phyloP scores from a whole-genome alignment of 2,329 filamentous ascomycete genomes.

The Geosmithia flava region DNA sequence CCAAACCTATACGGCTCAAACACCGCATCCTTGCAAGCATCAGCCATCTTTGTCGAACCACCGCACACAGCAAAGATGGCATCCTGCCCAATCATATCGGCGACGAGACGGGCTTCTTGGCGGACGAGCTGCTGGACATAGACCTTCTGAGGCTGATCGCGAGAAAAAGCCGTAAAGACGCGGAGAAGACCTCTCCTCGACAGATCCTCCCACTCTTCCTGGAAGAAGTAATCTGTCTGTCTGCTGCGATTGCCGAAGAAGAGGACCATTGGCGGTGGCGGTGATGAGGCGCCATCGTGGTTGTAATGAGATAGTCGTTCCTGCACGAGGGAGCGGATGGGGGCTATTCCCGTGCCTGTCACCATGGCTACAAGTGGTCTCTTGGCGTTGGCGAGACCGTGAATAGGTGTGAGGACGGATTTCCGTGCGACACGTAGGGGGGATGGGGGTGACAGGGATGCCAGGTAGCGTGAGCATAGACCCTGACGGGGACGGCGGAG shows the following conservation, averaged over 20 bases:
- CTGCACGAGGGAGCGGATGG: constrained; percentile 69
- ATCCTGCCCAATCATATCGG: constrained; percentile 18
- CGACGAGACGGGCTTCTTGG: constrained; percentile 21
- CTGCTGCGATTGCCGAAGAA: constrained; percentile 78
- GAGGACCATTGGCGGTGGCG: constrained; percentile 37
- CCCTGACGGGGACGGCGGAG: constrained; percentile 75
- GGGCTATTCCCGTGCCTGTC: constrained; percentile 78
- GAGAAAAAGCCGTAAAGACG: constrained; percentile 34
- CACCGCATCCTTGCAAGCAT: constrained; percentile 38
- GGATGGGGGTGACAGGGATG: constrained; percentile 45
- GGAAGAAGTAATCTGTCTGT: constrained; percentile 69
- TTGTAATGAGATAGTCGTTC: constrained; percentile 39
- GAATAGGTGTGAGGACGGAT: constrained; percentile 30
- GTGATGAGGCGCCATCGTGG: no score
- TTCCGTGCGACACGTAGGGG: constrained; percentile 47
- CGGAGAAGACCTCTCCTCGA: constrained; percentile 11
- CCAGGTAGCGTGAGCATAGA: constrained; percentile 80
- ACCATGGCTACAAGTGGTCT: constrained; percentile 65
- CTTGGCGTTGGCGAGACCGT: constrained; percentile 19
- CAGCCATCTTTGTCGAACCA: constrained; percentile 45
- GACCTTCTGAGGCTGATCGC: constrained; percentile 33
- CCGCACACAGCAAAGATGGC: constrained; percentile 43
- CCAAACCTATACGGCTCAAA: constrained; percentile 31
- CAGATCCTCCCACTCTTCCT: constrained; percentile 53
- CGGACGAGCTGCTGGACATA: constrained; percentile 45